A percentile compares a stretch with the other conserved stretches of the same genome.
Conservation (phyloP, 768 basidiomycete species). For the Tricholoma flavovirens region DNA sequence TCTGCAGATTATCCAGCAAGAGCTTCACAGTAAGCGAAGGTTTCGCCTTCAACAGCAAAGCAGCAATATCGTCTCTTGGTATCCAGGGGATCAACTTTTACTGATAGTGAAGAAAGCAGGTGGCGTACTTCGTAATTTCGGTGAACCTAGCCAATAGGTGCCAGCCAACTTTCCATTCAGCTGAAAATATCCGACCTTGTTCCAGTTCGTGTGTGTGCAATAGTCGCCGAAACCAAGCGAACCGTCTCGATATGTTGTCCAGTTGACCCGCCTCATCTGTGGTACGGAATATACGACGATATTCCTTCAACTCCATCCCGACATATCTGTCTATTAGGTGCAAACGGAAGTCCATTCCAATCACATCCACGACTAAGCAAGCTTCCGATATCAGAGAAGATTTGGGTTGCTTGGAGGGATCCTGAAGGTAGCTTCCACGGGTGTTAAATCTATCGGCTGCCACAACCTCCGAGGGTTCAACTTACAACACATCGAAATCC, state of each 20-base stretch:
- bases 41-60: constrained; percentile 73
- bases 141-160: constrained; percentile 77
- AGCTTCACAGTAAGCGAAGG: constrained; percentile 68
- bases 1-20: constrained; percentile 81
- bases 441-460: constrained; percentile 1
- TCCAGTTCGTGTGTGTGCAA: constrained; percentile 86
- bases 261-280: constrained; percentile 94
- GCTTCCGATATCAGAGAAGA: constrained; percentile 68
- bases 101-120: background rate
- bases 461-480: constrained; percentile 8
- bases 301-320: constrained; percentile 88
- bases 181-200: constrained; percentile 76
- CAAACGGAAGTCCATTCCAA: constrained; percentile 77
- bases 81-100: background rate
- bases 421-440: constrained; percentile 66
- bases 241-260: constrained; percentile 89
- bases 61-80: constrained; percentile 75
- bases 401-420: constrained; percentile 62
- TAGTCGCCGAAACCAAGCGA: constrained; percentile 90
- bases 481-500: constrained; percentile 92
- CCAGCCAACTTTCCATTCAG: constrained; percentile 83
- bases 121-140: constrained; percentile 78
- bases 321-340: constrained; percentile 87
- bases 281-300: constrained; percentile 89
- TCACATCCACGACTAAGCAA: constrained; percentile 82